A percentile compares a stretch with the other conserved stretches of the same genome.
Conservation (phyloP, 2,329 filamentous ascomycete species). For the Ceratocystis colombiana region DNA sequence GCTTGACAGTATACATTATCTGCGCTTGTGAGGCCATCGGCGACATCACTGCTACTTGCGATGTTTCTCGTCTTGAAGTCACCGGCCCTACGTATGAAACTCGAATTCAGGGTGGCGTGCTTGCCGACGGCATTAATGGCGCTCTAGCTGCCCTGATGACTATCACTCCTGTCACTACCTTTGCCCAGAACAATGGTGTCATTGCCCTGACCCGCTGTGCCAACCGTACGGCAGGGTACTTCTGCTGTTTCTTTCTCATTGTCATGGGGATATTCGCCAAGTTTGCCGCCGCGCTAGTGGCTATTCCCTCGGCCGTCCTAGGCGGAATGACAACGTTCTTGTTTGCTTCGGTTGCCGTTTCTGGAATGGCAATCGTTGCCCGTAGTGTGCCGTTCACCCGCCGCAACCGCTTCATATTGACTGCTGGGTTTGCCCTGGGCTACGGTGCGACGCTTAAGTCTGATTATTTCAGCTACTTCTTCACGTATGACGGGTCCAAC, state of each 20-base stretch:
- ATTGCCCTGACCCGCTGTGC: slow-evolving; percentile 74
- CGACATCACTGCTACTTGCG: slow-evolving; percentile 71
- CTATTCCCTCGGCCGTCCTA: slow-evolving; percentile 58
- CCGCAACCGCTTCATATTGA: slow-evolving; percentile 72
- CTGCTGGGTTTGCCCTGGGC: slow-evolving; percentile 61
- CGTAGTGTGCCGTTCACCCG: slow-evolving; percentile 62
- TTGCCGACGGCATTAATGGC: slow-evolving; percentile 69
- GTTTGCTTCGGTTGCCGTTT: slow-evolving; percentile 65
- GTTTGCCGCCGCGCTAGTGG: slow-evolving; percentile 67
- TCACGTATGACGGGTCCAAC: slow-evolving; percentile 62
- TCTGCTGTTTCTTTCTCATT: slow-evolving; percentile 64
- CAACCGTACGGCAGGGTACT: slow-evolving; percentile 70
- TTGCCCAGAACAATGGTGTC: slow-evolving; percentile 77
- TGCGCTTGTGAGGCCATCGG: slow-evolving; percentile 71
- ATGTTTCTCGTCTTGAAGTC: slow-evolving; percentile 66
- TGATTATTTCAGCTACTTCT: slow-evolving; percentile 59
- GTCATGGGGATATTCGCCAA: slow-evolving; percentile 77
- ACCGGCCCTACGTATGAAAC: slow-evolving; percentile 62
- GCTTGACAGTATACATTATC: slow-evolving; percentile 61
- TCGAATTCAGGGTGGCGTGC: slow-evolving; percentile 66
- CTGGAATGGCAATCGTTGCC: slow-evolving; percentile 65
- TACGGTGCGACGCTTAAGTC: slow-evolving; percentile 59
- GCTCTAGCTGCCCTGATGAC: slow-evolving; percentile 66
- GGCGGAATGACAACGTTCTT: slow-evolving; percentile 73
- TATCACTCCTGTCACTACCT: slow-evolving; percentile 68